Base-by-base conservation (phyloP, 208 protist genomes). In the Tetramitus jugosus region DNA sequence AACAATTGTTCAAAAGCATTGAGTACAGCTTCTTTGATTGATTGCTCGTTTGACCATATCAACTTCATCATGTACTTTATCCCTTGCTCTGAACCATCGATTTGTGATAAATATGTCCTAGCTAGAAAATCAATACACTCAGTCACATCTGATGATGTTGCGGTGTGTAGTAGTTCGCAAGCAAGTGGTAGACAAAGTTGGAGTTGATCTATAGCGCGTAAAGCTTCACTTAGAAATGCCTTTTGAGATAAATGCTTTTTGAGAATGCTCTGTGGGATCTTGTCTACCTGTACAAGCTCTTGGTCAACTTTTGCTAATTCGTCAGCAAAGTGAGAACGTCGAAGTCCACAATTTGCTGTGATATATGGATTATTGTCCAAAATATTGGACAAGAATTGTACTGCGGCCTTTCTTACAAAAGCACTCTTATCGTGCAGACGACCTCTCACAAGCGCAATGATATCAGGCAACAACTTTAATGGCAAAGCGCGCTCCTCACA, bases 351-450 rank as follows among this genome's bases (percentile, higher is more conserved):
- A n/a, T n/a, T n/a, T n/a, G n/a, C n/a, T n/a, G n/a, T n/a, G 3
- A 20, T 43, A 40, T 79, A 87, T 17, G 77, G 79, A 49, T 89
- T 85, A 35, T 79, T 49, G 10, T 53, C 14, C 26, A 89, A 35
- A 0, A 89, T 8, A 10, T 29, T 35, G 0, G 23, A 46, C 8
- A 89, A 20, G 8, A 88, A 65, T 0, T 83, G 35, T 0, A 88
- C 43, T 0, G 86, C 85, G 43, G 52, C 79, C 31, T 83, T 88
- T 65, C 86, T 76, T 2, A 87, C 84, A 33, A 74, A 53, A 10
- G 77, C 45, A 4, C 53, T 79, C 20, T 82, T 86, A 40, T 89
- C 86, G 0, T 46, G 60, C 8, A 89, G 20, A 7, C 86, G 33
- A 43, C 45, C 61, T 13, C 39, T 7, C 4, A 60, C 31, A 0